Conservation (phyloP, 306 rosid species). For the Abrus precatorius region DNA sequence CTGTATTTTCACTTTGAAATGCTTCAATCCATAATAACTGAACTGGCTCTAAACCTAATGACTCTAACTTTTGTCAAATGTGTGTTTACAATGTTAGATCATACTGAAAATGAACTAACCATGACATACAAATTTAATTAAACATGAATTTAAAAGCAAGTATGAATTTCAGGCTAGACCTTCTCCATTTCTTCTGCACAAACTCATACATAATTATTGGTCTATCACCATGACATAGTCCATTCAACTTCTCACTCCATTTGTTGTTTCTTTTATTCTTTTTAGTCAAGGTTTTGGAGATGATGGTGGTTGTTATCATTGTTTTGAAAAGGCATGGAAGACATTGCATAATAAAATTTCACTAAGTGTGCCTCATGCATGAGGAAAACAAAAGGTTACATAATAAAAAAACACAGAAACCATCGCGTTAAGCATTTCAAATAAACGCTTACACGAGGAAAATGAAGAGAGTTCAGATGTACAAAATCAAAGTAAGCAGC, state of each 20-base stretch:
- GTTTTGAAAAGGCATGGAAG: not conserved
- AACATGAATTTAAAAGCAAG: too few relatives aligned
- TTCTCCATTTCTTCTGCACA: too few relatives aligned
- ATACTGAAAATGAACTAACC: too few relatives aligned
- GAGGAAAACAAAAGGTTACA: slow-evolving; percentile 63
- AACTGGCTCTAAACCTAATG: too few relatives aligned
- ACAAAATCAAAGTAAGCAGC: slow-evolving; percentile 55
- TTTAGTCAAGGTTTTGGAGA: not conserved
- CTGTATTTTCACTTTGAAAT: too few relatives aligned
- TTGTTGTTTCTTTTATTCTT: too few relatives aligned
- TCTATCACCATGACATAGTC: not conserved
- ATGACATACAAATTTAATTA: too few relatives aligned
- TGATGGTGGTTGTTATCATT: not conserved
- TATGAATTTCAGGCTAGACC: too few relatives aligned
- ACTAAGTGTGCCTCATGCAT: slow-evolving; percentile 50
- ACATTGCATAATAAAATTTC: slow-evolving; percentile 49
- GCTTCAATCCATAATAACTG: too few relatives aligned
- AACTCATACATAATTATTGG: too few relatives aligned
- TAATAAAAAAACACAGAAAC: slow-evolving; percentile 50
- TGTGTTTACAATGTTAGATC: too few relatives aligned
- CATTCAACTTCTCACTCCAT: not conserved
- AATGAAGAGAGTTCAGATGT: slow-evolving; percentile 49
- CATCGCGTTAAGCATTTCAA: slow-evolving; percentile 63
- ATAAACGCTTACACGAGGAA: slow-evolving; percentile 66
- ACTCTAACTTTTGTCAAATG: too few relatives aligned